Percentiles rank a stretch among this genome's conserved stretches.
These are phyloP conservation scores for Kandelia obovata DNA, from an alignment of 345 rosid species.

Conservation along the genomic window DNA sequence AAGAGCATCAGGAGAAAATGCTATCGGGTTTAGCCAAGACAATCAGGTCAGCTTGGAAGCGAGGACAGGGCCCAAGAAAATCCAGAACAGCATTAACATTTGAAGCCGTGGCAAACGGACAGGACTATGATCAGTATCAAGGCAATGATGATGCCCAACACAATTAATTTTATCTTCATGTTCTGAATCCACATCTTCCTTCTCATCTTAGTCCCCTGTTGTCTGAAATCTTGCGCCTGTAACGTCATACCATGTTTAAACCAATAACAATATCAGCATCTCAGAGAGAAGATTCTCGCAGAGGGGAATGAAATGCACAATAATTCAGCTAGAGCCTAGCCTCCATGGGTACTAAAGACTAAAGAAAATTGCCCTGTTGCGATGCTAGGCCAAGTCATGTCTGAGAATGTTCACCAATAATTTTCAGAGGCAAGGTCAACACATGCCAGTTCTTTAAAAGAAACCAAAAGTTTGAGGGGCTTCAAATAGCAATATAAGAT, in stretches of 20 bases:
- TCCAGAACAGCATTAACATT: slow-evolving; percentile 37
- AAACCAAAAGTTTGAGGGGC: neutral
- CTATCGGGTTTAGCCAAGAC: slow-evolving; percentile 17
- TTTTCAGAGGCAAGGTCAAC: neutral
- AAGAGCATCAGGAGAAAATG: slow-evolving; percentile 10
- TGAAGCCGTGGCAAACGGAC: slow-evolving; percentile 80
- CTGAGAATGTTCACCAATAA: neutral
- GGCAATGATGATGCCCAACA: slow-evolving; percentile 52
- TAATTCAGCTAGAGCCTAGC: neutral
- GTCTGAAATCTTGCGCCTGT: slow-evolving; percentile 92
- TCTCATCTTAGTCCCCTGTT: slow-evolving; percentile 86
- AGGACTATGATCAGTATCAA: slow-evolving; percentile 65
- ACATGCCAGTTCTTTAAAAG: neutral
- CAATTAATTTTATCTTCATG: slow-evolving; percentile 92
- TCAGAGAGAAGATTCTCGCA: neutral
- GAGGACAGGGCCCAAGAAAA: slow-evolving; percentile 4
- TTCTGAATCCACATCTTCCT: slow-evolving; percentile 89
- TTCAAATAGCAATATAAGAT: neutral
- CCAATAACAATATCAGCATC: neutral
- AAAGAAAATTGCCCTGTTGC: too few relatives aligned
- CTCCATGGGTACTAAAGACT: too few relatives aligned
- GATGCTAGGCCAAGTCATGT: neutral
- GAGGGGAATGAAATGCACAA: neutral
- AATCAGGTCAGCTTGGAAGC: slow-evolving; percentile 24
- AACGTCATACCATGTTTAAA: slow-evolving; percentile 7